Conservation (phyloP, 306 rosid genomes). For the Geum urbanum region DNA sequence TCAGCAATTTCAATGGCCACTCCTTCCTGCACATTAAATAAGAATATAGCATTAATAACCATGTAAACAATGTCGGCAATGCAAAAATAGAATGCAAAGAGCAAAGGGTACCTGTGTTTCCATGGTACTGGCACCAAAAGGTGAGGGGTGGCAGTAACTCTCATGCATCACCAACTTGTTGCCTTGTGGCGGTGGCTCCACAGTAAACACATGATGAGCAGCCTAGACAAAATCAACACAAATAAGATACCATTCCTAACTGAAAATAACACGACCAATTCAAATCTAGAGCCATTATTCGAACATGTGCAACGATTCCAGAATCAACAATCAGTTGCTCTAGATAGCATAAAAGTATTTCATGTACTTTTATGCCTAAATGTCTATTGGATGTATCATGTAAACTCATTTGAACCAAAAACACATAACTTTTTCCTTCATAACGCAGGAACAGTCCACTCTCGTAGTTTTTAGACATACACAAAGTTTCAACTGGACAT, state of each 20-base stretch:
- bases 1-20: constrained; percentile 98
- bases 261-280: not conserved
- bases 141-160: constrained; percentile 91
- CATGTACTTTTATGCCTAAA: not conserved
- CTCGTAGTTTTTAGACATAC: constrained; percentile 1
- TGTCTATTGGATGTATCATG: constrained; percentile 1
- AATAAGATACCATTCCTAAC: not conserved
- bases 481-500: constrained; percentile 9
- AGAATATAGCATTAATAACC: constrained; percentile 1
- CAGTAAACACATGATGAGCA: constrained; percentile 91
- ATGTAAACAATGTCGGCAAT: not conserved
- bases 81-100: constrained; percentile 1
- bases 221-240: constrained; percentile 50
- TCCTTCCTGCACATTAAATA: constrained; percentile 70
- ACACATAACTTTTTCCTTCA: not conserved
- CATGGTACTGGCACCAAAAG: constrained; percentile 94
- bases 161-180: constrained; percentile 74
- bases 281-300: no score
- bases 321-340: no score
- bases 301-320: no score
- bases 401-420: constrained; percentile 17
- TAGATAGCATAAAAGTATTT: not conserved
- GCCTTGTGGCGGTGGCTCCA: constrained; percentile 75
- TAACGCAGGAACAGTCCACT: not conserved
- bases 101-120: constrained; percentile 76